These are phyloP conservation scores for Boletellus emodensis DNA, from an alignment of 768 basidiomycete species.

Conservation along the genomic window DNA sequence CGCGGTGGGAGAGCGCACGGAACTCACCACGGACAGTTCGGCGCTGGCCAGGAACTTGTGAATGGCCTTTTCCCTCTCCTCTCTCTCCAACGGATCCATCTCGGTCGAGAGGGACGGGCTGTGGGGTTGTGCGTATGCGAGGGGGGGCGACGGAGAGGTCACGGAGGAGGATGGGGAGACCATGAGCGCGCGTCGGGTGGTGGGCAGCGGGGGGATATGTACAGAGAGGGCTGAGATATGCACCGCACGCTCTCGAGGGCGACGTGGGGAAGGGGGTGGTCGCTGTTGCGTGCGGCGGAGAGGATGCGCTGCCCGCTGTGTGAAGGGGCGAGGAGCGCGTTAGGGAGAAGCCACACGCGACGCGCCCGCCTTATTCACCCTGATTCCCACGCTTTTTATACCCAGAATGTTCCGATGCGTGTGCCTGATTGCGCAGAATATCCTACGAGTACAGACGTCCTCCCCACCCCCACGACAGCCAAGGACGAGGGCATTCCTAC, in stretches of 20 bases:
- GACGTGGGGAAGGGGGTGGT: slow-evolving; percentile 15
- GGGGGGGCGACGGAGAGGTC: slow-evolving; percentile 77
- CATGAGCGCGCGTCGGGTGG: slow-evolving; percentile 45
- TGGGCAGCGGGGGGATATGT: slow-evolving; percentile 10
- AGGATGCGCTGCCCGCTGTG: slow-evolving; percentile 36
- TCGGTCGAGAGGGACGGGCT: slow-evolving; percentile 40
- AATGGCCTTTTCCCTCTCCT: slow-evolving; percentile 62
- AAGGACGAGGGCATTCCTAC: slow-evolving; percentile 1
- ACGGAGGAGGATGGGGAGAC: slow-evolving; percentile 77
- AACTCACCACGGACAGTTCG: slow-evolving; percentile 74
- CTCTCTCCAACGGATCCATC: slow-evolving; percentile 43
- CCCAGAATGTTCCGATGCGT: slow-evolving; percentile 22
- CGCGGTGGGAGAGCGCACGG: slow-evolving; percentile 24
- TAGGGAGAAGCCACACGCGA: slow-evolving; percentile 35
- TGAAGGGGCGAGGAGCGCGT: slow-evolving; percentile 36
- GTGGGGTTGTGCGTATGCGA: slow-evolving; percentile 52
- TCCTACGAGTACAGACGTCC: slow-evolving; percentile 10
- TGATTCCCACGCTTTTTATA: slow-evolving; percentile 30
- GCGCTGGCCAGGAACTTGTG: slow-evolving; percentile 77
- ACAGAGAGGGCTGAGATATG: slow-evolving; percentile 16
- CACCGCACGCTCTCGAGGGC: slow-evolving; percentile 9
- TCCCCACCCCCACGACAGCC: slow-evolving; percentile 1
- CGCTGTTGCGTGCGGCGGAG: slow-evolving; percentile 32
- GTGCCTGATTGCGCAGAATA: slow-evolving; percentile 19
- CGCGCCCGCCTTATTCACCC: slow-evolving; percentile 37